These are phyloP conservation scores for Aspergillus nidulans DNA, from an alignment of 495 filamentous ascomycete genomes.

Conservation along the genomic window DNA sequence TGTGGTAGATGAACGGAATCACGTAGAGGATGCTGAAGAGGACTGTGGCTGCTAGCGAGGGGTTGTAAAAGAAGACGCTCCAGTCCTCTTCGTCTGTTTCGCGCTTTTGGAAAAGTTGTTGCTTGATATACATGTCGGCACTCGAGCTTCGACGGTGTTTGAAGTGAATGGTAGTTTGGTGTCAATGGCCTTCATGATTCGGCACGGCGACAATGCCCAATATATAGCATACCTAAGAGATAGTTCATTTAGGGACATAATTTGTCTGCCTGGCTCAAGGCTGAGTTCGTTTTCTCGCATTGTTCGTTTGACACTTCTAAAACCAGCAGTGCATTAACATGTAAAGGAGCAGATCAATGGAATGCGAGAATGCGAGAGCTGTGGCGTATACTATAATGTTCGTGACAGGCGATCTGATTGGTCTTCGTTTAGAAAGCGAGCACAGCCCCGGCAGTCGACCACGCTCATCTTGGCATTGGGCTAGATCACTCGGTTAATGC, in stretches of 20 bases:
- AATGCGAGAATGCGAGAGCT: not conserved
- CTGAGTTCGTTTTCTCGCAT: not conserved
- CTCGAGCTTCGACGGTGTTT: not conserved
- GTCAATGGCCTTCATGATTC: not conserved
- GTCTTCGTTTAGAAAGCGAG: slow-evolving; percentile 5
- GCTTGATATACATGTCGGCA: not conserved
- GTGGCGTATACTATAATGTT: not conserved
- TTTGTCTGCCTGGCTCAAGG: no score
- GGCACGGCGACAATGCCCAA: not conserved
- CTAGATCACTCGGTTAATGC: no score
- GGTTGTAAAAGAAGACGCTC: slow-evolving; percentile 7
- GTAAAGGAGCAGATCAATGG: no score
- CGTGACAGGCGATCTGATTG: not conserved
- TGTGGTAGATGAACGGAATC: slow-evolving; percentile 1
- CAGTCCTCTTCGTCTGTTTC: slow-evolving; percentile 1
- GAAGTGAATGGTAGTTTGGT: not conserved
- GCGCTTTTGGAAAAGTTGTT: not conserved
- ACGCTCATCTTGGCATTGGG: not conserved
- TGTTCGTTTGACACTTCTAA: not conserved
- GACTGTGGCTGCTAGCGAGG: slow-evolving; percentile 3
- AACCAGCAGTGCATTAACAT: no score
- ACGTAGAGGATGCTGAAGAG: not conserved
- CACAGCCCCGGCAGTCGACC: not conserved
- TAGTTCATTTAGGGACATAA: no score
- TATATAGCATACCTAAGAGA: not conserved